A percentile compares a stretch with the other conserved stretches of the same genome.
These are phyloP conservation scores for Cucurbita moschata DNA, from an alignment of 306 rosid genomes.

Conservation along the genomic window DNA sequence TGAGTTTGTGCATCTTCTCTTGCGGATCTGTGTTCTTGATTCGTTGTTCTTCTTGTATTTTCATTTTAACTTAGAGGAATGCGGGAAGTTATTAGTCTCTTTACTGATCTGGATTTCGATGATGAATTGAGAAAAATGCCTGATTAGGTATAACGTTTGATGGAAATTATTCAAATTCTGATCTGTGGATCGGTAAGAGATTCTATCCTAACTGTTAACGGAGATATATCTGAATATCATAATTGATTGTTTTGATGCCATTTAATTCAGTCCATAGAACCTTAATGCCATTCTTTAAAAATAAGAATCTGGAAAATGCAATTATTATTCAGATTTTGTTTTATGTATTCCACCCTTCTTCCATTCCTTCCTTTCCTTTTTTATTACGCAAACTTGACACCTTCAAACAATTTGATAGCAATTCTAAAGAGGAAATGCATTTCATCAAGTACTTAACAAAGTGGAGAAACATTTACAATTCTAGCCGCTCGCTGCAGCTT, in stretches of 20 bases:
- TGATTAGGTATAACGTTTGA: neutral
- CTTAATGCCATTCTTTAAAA: neutral
- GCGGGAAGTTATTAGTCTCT: neutral
- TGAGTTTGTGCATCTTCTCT: neutral
- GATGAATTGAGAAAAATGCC: neutral
- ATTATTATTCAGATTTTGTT: neutral
- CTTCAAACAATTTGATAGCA: neutral
- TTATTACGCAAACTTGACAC: neutral
- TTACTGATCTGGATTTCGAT: neutral
- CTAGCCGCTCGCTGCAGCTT: neutral
- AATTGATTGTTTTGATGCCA: neutral
- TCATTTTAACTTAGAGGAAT: neutral
- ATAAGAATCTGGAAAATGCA: neutral
- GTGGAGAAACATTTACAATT: neutral
- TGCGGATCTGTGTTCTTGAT: neutral
- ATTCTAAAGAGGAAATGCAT: neutral
- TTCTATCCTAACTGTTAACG: neutral
- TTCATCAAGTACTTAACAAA: neutral
- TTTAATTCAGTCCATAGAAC: neutral
- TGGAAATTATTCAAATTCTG: neutral
- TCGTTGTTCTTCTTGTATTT: neutral
- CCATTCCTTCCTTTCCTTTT: neutral
- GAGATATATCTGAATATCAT: neutral
- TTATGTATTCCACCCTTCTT: neutral
- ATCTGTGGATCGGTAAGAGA: neutral